Evolutionary conservation across 768 basidiomycete species (phyloP).

Genomic region (Lactifluus echinatus): DNA sequence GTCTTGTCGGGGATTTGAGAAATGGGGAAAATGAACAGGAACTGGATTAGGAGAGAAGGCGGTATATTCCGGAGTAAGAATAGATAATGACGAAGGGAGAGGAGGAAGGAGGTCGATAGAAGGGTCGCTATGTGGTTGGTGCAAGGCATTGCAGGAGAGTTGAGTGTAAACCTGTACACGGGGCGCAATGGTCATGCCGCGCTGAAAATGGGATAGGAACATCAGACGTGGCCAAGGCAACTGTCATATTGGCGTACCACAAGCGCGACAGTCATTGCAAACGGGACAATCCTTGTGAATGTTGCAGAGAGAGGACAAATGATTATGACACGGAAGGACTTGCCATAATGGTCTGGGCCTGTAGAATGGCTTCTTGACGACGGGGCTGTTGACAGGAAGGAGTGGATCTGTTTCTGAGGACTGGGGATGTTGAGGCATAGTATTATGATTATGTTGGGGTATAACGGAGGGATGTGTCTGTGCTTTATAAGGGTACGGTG

Average conservation of each 20-base stretch:
- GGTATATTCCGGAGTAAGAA: not conserved
- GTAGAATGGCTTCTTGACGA: conserved; percentile 39
- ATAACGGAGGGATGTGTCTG: not conserved
- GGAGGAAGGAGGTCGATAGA: conserved; percentile 3
- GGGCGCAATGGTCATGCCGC: conserved; percentile 71
- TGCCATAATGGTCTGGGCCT: conserved; percentile 43
- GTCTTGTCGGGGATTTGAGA: conserved; percentile 20
- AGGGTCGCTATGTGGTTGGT: conserved; percentile 37
- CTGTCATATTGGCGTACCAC: conserved; percentile 39
- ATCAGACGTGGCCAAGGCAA: not conserved
- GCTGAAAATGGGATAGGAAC: conserved; percentile 36
- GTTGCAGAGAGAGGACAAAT: not conserved
- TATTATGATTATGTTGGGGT: conserved; percentile 8
- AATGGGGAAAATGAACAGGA: conserved; percentile 7
- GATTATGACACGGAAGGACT: not conserved
- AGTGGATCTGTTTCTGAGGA: conserved; percentile 16
- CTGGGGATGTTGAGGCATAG: not conserved
- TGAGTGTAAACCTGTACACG: conserved; percentile 75
- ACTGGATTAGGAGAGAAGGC: not conserved
- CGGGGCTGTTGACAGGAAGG: conserved; percentile 12
- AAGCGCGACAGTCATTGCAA: conserved; percentile 55
- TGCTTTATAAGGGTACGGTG: too few species aligned
- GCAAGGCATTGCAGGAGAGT: conserved; percentile 57
- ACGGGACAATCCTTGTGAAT: conserved; percentile 55
- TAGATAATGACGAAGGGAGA: not conserved